Evolutionary conservation across 495 filamentous ascomycete species (phyloP), one percentile per base, ranked within the genome.

Genomic region (Apiosordaria backusii): DNA sequence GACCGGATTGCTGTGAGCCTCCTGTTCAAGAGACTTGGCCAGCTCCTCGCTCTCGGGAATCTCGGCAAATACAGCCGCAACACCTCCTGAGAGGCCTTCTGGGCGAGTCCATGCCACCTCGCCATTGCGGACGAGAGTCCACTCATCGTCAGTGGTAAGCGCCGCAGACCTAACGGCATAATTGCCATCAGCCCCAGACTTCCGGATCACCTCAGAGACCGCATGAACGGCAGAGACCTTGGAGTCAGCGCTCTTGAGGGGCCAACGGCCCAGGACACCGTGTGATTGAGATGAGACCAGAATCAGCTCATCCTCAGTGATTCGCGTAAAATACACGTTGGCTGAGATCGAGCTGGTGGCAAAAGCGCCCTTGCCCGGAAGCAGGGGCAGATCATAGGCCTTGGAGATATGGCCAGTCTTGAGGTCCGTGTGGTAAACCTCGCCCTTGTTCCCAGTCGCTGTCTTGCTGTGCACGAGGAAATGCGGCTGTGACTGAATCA

Each of bases 381-480:
- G 64, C 40, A 85, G 84, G 2, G 92, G 90, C 4, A 97, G 81
- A 25, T 85, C 81, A 71, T 97, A 97, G 1, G 89, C 88, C 73
- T 91, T 91, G 1, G 80, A 82, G 29, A 93, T 83, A 5, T 77
- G 80, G 25, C 80, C 82, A n/a, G 83, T 85, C 73, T 85, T 85
- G 61, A 90, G 72, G 70, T 97, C 85, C 68, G 95, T 82, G 68
- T 95, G 92, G 73, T 88, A 97, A 27, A 97, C 90, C 67, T 95
- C 90, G 4, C 91, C 93, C 81, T 88, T 91, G 72, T 93, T 89
- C 18, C 86, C 86, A 16, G 80, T 83, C 3, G 77, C 77, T 0
- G 91, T 91, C 71, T 88, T 85, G 74, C 85, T 95, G 66, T 97
- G 90, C 7, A 97, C 90, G 53, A 97, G 78, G 77, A 97, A 91